Percentiles rank a stretch among this genome's conserved stretches.
These are phyloP conservation scores for Coemansia sp. DNA, from an alignment of 192 early-diverging fungal genomes.

Conservation along the genomic window DNA sequence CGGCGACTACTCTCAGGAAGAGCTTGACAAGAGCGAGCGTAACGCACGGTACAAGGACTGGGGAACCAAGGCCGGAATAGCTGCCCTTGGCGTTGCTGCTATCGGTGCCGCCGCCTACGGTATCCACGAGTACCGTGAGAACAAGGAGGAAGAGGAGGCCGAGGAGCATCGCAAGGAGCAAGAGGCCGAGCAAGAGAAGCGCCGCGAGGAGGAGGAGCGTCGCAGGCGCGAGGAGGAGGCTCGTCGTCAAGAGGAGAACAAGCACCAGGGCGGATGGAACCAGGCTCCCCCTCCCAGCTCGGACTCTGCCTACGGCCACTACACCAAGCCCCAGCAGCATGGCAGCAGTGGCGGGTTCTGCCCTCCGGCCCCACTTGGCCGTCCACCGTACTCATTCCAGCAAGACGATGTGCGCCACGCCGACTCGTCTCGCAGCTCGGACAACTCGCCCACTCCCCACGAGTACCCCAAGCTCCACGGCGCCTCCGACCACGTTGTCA, in stretches of 20 bases:
- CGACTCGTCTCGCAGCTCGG: conserved; percentile 41
- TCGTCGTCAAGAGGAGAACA: conserved; percentile 18
- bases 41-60: conserved; percentile 40
- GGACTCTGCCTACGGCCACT: conserved; percentile 41
- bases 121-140: conserved; percentile 44
- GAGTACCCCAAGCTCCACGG: conserved; percentile 46
- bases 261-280: conserved; percentile 12
- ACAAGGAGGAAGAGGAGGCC: conserved; percentile 29
- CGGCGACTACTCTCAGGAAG: conserved; percentile 47
- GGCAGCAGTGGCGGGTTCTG: conserved; percentile 25
- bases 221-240: conserved; percentile 18
- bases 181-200: conserved; percentile 18
- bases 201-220: conserved; percentile 23
- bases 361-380: conserved; percentile 30
- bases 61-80: conserved; percentile 30
- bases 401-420: conserved; percentile 50
- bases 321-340: conserved; percentile 10
- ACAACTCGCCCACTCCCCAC: conserved; percentile 46
- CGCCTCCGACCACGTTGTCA: conserved; percentile 35
- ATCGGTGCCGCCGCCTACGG: conserved; percentile 45
- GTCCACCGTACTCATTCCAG: conserved; percentile 38
- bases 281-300: conserved; percentile 17
- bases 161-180: conserved; percentile 20
- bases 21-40: conserved; percentile 31
- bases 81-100: conserved; percentile 26